These are phyloP conservation scores for Aureobasidium sp. DNA, from an alignment of 2,329 filamentous ascomycete species.

Conservation along the genomic window DNA sequence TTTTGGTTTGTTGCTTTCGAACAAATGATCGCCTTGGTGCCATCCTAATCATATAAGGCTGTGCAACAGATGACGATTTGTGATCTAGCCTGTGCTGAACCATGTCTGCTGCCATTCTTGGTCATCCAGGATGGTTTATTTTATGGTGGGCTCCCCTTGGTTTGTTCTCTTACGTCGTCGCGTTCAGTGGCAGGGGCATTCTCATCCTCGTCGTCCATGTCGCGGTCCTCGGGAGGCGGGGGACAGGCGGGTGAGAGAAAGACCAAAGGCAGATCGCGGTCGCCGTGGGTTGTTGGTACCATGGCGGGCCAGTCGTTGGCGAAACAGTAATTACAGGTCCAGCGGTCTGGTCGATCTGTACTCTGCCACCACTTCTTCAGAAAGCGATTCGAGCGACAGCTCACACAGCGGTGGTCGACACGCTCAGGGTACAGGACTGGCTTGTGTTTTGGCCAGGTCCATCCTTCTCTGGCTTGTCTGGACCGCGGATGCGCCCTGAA, in stretches of 20 bases:
- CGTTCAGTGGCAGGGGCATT: too few species aligned
- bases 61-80: too few species aligned
- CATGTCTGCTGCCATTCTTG: too few species aligned
- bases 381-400: neutral
- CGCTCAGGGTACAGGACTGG: neutral
- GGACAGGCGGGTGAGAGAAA: neutral
- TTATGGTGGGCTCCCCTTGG: too few species aligned
- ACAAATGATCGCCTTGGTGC: too few species aligned
- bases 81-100: too few species aligned
- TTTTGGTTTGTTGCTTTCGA: neutral
- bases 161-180: too few species aligned
- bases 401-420: neutral
- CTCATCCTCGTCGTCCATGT: too few species aligned
- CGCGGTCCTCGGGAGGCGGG: neutral
- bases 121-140: too few species aligned
- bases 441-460: neutral
- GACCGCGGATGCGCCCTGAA: rapidly evolving
- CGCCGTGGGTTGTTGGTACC: neutral
- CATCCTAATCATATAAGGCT: too few species aligned
- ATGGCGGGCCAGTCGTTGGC: neutral
- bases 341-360: neutral
- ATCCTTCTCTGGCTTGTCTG: neutral
- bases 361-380: neutral
- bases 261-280: neutral
- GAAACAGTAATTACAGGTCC: neutral